Conservation (phyloP, 768 basidiomycete genomes). For the Naganishia vaughanmartiniae region DNA sequence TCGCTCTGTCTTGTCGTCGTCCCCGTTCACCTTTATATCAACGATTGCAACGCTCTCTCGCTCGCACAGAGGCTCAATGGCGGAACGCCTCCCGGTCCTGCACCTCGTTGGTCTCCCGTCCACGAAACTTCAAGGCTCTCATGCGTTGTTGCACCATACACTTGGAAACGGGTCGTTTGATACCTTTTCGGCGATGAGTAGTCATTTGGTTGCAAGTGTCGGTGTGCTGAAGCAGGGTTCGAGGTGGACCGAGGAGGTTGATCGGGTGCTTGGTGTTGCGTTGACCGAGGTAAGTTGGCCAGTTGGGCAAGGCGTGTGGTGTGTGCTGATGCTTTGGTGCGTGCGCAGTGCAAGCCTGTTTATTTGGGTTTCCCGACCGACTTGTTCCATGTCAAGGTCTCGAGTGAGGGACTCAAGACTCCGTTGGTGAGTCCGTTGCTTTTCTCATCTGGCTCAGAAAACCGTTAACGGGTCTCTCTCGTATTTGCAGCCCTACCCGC, state of each 20-base stretch:
- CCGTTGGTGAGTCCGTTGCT: slow-evolving; percentile 52
- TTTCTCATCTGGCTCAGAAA: neutral
- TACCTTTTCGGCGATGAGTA: slow-evolving; percentile 71
- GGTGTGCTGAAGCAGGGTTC: slow-evolving; percentile 62
- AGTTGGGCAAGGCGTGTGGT: too few species aligned
- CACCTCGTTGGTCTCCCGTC: slow-evolving; percentile 83
- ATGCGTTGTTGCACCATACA: slow-evolving; percentile 80
- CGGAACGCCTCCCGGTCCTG: slow-evolving; percentile 85
- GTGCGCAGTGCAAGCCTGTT: slow-evolving; percentile 70
- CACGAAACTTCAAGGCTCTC: slow-evolving; percentile 63
- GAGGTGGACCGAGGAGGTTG: slow-evolving; percentile 62
- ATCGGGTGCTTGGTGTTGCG: slow-evolving; percentile 66
- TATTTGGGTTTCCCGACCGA: slow-evolving; percentile 86
- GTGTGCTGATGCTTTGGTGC: neutral
- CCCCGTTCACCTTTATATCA: too few species aligned
- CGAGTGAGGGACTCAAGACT: slow-evolving; percentile 62
- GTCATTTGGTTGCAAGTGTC: slow-evolving; percentile 71
- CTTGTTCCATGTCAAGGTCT: slow-evolving; percentile 67
- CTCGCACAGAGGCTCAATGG: slow-evolving; percentile 62
- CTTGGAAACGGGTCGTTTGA: slow-evolving; percentile 80
- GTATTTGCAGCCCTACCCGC: slow-evolving; percentile 42
- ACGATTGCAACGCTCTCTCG: slow-evolving; percentile 65
- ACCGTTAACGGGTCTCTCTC: too few species aligned
- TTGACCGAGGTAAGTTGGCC: slow-evolving; percentile 42
- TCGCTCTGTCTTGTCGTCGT: too few species aligned